phyloP scores from a whole-genome alignment of 495 filamentous ascomycete genomes.

The Glonium stellatum region DNA sequence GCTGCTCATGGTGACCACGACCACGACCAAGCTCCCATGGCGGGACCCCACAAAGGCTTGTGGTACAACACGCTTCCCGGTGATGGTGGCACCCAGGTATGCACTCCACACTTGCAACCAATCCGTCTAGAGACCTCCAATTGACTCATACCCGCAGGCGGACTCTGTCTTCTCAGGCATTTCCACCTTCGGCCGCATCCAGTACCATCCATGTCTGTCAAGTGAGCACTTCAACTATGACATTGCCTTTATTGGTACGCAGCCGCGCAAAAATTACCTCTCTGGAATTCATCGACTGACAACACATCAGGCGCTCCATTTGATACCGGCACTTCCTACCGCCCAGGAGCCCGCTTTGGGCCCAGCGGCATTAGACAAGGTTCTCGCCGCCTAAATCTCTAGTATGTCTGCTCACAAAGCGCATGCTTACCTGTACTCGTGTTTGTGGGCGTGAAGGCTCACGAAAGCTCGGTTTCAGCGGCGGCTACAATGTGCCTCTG shows the following conservation, averaged over 20 bases:
- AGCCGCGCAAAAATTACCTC: not conserved
- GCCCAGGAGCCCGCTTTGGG: slow-evolving; percentile 78
- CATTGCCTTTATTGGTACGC: slow-evolving; percentile 39
- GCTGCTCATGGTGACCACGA: slow-evolving; percentile 44
- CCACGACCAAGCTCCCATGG: slow-evolving; percentile 48
- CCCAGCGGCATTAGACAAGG: slow-evolving; percentile 76
- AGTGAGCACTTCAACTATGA: slow-evolving; percentile 47
- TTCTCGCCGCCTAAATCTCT: slow-evolving; percentile 61
- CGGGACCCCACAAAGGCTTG: slow-evolving; percentile 51
- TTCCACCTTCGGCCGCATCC: slow-evolving; percentile 63
- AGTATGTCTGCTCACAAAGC: slow-evolving; percentile 42
- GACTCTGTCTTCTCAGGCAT: slow-evolving; percentile 50
- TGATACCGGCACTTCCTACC: slow-evolving; percentile 64
- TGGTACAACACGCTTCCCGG: slow-evolving; percentile 62
- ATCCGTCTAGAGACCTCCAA: not conserved
- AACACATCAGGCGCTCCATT: slow-evolving; percentile 48
- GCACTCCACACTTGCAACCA: slow-evolving; percentile 1
- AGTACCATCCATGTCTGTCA: slow-evolving; percentile 70
- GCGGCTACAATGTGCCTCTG: slow-evolving; percentile 55
- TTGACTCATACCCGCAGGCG: slow-evolving; percentile 41
- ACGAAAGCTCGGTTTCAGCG: slow-evolving; percentile 49
- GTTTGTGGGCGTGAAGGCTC: slow-evolving; percentile 39
- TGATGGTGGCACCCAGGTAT: slow-evolving; percentile 61
- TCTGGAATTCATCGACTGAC: not conserved
- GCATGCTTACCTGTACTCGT: slow-evolving; percentile 20